phyloP scores from a whole-genome alignment of 2,329 filamentous ascomycete genomes.

The Elsinoe fawcettii region DNA sequence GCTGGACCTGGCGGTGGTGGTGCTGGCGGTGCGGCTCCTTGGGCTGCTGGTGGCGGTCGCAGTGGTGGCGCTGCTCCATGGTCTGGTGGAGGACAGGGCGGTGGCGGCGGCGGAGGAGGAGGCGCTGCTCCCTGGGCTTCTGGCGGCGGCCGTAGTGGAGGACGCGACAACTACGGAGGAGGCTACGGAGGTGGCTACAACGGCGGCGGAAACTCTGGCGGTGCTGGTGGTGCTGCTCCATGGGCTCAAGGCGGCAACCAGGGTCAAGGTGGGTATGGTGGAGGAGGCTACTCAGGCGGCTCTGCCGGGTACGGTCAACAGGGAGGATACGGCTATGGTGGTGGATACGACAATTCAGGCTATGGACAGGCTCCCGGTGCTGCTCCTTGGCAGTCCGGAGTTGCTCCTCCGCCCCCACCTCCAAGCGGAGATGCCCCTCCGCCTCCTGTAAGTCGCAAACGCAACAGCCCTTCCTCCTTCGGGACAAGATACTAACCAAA shows the following conservation, averaged over 20 bases:
- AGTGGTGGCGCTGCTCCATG: constrained; percentile 24
- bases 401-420: constrained; percentile 49
- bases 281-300: constrained; percentile 10
- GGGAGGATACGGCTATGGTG: constrained; percentile 18
- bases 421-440: constrained; percentile 55
- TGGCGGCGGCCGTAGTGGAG: constrained; percentile 18
- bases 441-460: constrained; percentile 38
- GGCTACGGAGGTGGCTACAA: constrained; percentile 13
- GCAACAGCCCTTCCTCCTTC: background rate
- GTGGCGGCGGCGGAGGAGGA: constrained; percentile 28
- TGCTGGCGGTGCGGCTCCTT: constrained; percentile 29
- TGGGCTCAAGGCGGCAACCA: constrained; percentile 19
- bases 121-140: constrained; percentile 30
- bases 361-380: constrained; percentile 25
- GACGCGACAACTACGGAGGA: constrained; percentile 18
- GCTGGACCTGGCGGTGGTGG: constrained; percentile 56
- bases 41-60: constrained; percentile 24
- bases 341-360: constrained; percentile 28
- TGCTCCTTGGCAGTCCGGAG: constrained; percentile 54
- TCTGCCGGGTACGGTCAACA: background rate
- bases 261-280: constrained; percentile 20
- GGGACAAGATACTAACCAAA: background rate
- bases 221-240: constrained; percentile 17
- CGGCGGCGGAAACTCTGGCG: constrained; percentile 22
- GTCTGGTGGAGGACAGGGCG: constrained; percentile 50